Evolutionary conservation across 2,329 filamentous ascomycete species (phyloP), one percentile per base, ranked within the genome.

Genomic region (Gnomoniopsis sp.): DNA sequence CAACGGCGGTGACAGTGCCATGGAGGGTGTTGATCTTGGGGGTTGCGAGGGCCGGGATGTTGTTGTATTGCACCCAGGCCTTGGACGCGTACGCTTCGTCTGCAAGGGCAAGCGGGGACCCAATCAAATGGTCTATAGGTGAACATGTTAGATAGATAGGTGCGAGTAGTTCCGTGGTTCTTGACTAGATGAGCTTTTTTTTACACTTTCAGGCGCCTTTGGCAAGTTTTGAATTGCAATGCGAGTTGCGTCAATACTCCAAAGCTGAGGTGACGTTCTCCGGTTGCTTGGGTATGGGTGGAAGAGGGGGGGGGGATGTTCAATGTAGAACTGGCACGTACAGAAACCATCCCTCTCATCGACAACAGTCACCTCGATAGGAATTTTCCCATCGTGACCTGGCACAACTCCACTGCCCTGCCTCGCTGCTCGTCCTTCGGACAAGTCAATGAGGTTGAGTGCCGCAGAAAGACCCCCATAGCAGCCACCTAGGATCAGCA

Each of bases 291-390:
- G 36, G 30, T 1, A 46, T 11, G 19, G 19, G 26, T 44, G 61
- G 47, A 64, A n/a, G n/a, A n/a, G n/a, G n/a, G n/a, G n/a, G n/a
- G n/a, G n/a, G n/a, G n/a, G n/a, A n/a, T n/a, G n/a, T n/a, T n/a
- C n/a, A n/a, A n/a, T n/a, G n/a, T n/a, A n/a, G n/a, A n/a, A n/a
- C n/a, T n/a, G n/a, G n/a, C 8, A 73, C 87, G 66, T 77, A 92
- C 89, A 92, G 70, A 86, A 92, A n/a, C 90, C 90, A 76, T 93
- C 89, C n/a, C 88, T 78, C 71, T 92, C 88, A 66, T 93, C 89
- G 23, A 90, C 85, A 22, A 93, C 80, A 22, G 88, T 91, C 53
- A 93, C 86, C 41, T 91, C 81, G 15, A 90, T 72, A 1, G 83
- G 78, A 48, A 88, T 76, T 23, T 75, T 61, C 57, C 56, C 61